A percentile compares a stretch with the other conserved stretches of the same genome.
phyloP scores from a whole-genome alignment of 1,139 yeast species.

The Pneumocystis carinii region DNA sequence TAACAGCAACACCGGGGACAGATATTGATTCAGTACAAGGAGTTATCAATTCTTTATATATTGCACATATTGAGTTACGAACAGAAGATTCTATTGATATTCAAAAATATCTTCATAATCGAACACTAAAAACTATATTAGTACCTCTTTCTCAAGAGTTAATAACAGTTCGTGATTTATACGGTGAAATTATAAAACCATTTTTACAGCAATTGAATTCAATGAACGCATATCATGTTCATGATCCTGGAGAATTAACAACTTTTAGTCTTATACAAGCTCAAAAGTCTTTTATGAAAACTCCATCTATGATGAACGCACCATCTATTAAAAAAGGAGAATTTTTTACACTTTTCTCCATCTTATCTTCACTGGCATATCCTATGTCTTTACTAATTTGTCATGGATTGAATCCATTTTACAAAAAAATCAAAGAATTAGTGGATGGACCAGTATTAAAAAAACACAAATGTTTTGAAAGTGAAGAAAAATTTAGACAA shows the following conservation, averaged over 20 bases:
- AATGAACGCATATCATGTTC: constrained; percentile 43
- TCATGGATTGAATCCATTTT: constrained; percentile 73
- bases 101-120: constrained; percentile 59
- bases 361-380: constrained; percentile 63
- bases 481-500: constrained; percentile 33
- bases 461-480: constrained; percentile 44
- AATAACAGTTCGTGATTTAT: constrained; percentile 34
- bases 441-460: constrained; percentile 36
- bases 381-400: constrained; percentile 37
- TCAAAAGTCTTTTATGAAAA: constrained; percentile 31
- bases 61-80: constrained; percentile 69
- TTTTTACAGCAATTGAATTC: constrained; percentile 48
- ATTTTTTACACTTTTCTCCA: constrained; percentile 26
- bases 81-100: constrained; percentile 78
- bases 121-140: constrained; percentile 43
- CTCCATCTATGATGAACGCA: constrained; percentile 16
- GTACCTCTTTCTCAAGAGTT: constrained; percentile 43
- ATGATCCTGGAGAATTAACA: constrained; percentile 53
- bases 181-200: constrained; percentile 51
- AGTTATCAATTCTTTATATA: constrained; percentile 54
- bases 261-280: constrained; percentile 61
- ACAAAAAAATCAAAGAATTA: constrained; percentile 22
- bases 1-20: constrained; percentile 82
- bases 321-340: constrained; percentile 17
- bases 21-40: constrained; percentile 79